Percentiles rank a stretch among this genome's conserved stretches.
These are phyloP conservation scores for Saccharomycopsis sp. DNA, from an alignment of 805 yeast species.

Conservation along the genomic window DNA sequence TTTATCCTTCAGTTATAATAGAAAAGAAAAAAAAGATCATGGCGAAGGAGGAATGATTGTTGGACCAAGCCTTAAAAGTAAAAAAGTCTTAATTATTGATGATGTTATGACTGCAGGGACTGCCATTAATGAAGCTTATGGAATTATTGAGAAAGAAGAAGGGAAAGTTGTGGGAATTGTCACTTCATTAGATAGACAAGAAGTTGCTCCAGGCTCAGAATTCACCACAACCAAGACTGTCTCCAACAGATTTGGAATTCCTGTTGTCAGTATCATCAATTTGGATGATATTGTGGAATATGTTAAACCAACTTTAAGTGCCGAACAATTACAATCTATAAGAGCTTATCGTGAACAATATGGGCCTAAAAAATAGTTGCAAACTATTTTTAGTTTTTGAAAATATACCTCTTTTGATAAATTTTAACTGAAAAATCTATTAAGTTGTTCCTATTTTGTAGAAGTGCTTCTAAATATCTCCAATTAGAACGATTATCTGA, in stretches of 20 bases:
- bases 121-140: conserved; percentile 90
- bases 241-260: conserved; percentile 59
- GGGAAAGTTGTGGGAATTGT: conserved; percentile 78
- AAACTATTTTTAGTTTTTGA: too few species aligned
- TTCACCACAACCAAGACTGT: conserved; percentile 78
- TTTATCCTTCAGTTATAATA: conserved; percentile 85
- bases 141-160: conserved; percentile 54
- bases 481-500: too few species aligned
- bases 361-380: conserved; percentile 7
- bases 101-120: conserved; percentile 99
- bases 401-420: too few species aligned
- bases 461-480: too few species aligned
- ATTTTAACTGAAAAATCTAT: too few species aligned
- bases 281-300: conserved; percentile 64
- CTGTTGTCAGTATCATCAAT: conserved; percentile 73
- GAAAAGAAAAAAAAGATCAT: conserved; percentile 94
- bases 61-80: conserved; percentile 64
- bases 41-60: conserved; percentile 97
- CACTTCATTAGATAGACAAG: conserved; percentile 93
- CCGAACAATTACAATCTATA: conserved; percentile 45
- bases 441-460: too few species aligned
- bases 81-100: conserved; percentile 77
- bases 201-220: conserved; percentile 56
- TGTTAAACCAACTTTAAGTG: conserved; percentile 43
- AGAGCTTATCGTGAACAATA: conserved; percentile 37